Evolutionary conservation across 73 alveolate species (phyloP).

Genomic region (Paramecium octaurelia): DNA sequence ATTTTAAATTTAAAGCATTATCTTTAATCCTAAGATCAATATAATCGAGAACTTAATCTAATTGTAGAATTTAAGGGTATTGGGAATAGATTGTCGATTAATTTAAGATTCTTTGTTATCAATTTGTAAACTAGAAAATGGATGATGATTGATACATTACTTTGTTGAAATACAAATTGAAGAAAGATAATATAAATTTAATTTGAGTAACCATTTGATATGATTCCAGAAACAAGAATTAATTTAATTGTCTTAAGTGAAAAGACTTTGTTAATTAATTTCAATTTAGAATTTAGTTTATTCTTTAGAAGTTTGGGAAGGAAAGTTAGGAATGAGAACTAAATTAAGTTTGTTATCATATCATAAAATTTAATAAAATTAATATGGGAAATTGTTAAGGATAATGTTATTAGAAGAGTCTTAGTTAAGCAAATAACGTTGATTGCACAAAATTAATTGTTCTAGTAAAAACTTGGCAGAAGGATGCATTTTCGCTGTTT

Average conservation of each 20-base stretch:
- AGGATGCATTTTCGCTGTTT: slow-evolving; percentile 16
- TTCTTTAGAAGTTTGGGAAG: background rate
- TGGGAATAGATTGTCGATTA: no score
- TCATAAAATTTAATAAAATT: background rate
- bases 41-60: background rate
- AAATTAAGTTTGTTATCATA: background rate
- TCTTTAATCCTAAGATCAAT: background rate
- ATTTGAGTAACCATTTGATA: background rate
- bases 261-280: background rate
- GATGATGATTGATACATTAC: no score
- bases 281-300: background rate
- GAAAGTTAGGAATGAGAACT: background rate
- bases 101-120: no score
- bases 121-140: no score
- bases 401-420: background rate
- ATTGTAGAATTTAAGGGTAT: background rate
- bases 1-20: background rate
- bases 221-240: background rate
- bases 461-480: slow-evolving; percentile 26
- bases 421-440: background rate
- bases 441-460: background rate
- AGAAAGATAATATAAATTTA: background rate
- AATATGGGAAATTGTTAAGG: slow-evolving; percentile 44
- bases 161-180: background rate
- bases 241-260: background rate